Conservation (phyloP, 164 flowering plant genomes). For the Vitis riparia region DNA sequence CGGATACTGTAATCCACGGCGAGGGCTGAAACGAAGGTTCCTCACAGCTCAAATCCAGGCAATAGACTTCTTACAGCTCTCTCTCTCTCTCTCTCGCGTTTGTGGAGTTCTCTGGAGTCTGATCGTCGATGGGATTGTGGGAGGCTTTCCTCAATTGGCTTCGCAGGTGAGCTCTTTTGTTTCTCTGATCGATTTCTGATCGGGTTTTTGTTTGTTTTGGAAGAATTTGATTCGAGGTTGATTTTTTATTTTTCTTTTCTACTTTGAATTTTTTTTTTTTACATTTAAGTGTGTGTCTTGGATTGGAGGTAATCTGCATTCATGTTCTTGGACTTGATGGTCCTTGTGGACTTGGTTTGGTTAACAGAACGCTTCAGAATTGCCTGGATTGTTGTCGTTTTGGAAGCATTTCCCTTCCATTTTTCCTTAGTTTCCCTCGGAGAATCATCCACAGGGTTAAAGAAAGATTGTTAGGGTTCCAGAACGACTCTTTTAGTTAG, state of each 20-base stretch:
- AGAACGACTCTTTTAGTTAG: background rate
- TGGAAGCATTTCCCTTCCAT: no score
- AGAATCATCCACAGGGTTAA: background rate
- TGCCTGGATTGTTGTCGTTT: no score
- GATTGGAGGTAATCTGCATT: no score
- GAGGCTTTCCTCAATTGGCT: constrained; percentile 82
- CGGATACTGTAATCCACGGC: no score
- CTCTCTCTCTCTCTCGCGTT: background rate
- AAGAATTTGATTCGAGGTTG: background rate
- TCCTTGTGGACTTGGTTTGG: no score
- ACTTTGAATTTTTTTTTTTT: background rate
- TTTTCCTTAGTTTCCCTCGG: background rate
- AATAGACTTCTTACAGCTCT: background rate
- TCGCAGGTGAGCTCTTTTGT: constrained; percentile 41
- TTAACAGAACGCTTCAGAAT: no score
- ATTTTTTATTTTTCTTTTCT: background rate
- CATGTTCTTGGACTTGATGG: no score
- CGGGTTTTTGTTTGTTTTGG: background rate
- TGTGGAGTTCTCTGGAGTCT: no score
- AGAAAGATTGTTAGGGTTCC: no score
- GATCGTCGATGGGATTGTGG: constrained; percentile 55
- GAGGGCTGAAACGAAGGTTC: background rate
- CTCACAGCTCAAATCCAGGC: no score
- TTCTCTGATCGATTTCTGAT: background rate
- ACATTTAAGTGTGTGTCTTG: no score